Base-by-base conservation (phyloP, 192 early-diverging fungal genomes). In the Rhizophagus prolifer region DNA sequence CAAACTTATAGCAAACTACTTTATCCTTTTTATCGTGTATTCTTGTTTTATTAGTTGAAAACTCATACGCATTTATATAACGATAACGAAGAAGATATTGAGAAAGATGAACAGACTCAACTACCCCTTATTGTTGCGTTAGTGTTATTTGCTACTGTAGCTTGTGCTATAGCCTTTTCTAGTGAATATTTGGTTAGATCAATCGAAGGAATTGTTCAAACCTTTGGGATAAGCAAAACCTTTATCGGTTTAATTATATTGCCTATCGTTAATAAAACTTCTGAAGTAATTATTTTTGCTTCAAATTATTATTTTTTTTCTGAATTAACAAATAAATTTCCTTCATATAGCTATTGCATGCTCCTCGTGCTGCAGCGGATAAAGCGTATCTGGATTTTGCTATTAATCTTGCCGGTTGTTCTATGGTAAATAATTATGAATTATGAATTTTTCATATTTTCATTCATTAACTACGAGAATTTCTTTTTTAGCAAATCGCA, bases 161-260 rank as follows among this genome's bases (percentile, higher is more conserved):
- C 94, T 4, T 80, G 90, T 0, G 69, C 90, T 10, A 90, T 95
- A 1, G 91, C 92, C 12, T 74, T 97, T 26, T 95, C 95, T 46
- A 95, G 96, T 44, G 10, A 44, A 75, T 92, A 87, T 74, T 82
- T 98, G 13, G 95, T 96, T 2, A 87, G 82, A n/a, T 91, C 92
- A 0, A 94, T 98, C 47, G 92, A 95, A 58, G 90, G 88, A 21
- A 76, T 98, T 23, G 88, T 92, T 8, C 77, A 89, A 38, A 74
- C 86, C 58, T 92, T 90, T 88, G 81, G 88, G 46, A 82, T 97
- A 28, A 88, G 82, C 31, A 77, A 91, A n/a, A 91, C 91, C 8
- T 98, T 98, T 83, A 91, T 98, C 47, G 96, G 96, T 60, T 88
- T 98, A 59, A 92, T 97, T 77, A 74, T 98, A 14, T 75, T 98